A percentile compares a stretch with the other conserved stretches of the same genome.
These are phyloP conservation scores for Sporisorium scitamineum DNA, from an alignment of 1,284 basidiomycete species.

Conservation along the genomic window DNA sequence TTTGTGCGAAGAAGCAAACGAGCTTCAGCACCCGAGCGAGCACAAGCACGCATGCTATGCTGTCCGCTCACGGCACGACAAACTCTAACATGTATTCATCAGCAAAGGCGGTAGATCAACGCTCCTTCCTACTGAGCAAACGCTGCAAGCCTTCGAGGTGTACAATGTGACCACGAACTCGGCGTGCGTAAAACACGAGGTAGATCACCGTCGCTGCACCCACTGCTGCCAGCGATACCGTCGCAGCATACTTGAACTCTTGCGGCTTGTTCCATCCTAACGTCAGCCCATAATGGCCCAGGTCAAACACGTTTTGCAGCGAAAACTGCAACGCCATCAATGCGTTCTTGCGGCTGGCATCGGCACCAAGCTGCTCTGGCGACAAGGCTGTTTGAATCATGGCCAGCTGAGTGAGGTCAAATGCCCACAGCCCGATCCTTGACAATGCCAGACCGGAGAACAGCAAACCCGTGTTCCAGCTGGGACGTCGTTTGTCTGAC, in stretches of 20 bases:
- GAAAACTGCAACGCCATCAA: slow-evolving; percentile 57
- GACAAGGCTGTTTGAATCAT: slow-evolving; percentile 63
- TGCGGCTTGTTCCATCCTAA: slow-evolving; percentile 49
- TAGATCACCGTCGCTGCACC: slow-evolving; percentile 55
- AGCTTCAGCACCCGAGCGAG: slow-evolving; percentile 19
- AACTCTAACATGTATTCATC: slow-evolving; percentile 3
- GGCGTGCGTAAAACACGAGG: slow-evolving; percentile 50
- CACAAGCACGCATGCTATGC: slow-evolving; percentile 4
- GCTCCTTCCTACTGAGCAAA: slow-evolving; percentile 39
- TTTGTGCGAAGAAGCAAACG: slow-evolving; percentile 6
- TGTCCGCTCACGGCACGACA: too few species aligned
- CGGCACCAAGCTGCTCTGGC: slow-evolving; percentile 32
- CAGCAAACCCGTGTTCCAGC: slow-evolving; percentile 55
- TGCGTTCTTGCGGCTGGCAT: slow-evolving; percentile 48
- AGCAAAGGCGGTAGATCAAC: slow-evolving; percentile 8
- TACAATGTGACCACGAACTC: slow-evolving; percentile 58
- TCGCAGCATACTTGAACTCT: slow-evolving; percentile 59
- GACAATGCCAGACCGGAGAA: slow-evolving; percentile 72
- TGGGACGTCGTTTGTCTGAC: slow-evolving; percentile 33
- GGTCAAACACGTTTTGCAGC: slow-evolving; percentile 54
- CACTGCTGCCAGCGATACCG: slow-evolving; percentile 50
- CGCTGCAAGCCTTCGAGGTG: slow-evolving; percentile 52
- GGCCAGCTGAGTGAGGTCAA: slow-evolving; percentile 73
- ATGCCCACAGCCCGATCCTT: slow-evolving; percentile 74
- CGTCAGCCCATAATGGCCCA: slow-evolving; percentile 59